Base-by-base conservation (phyloP, 768 basidiomycete species). In the Phlebiopsis flavidoalba region DNA sequence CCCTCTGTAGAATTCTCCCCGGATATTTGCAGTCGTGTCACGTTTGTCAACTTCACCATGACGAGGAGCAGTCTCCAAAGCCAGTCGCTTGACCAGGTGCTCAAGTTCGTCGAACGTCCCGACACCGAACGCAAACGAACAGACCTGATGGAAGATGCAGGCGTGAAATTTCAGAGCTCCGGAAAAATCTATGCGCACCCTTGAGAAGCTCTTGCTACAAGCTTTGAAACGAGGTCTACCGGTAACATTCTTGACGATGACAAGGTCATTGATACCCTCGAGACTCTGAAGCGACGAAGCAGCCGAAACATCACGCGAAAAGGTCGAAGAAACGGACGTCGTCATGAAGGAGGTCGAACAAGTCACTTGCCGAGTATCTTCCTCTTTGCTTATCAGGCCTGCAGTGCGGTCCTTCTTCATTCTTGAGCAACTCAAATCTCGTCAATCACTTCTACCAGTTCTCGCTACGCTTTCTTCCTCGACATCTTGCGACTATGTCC, bases 401-500 rank as follows among this genome's bases (percentile, higher is more conserved):
- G 69, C 94, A 95, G 4, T 97, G 95, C 81, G 96, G 95, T 71
- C 87, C 93, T 0, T 87, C 98, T 47, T 99, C 93, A 84, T 99
- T 99, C 77, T 79, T 99, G 67, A 96, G 98, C 69, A 95, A 98
- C 69, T 82, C 98, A 53, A 89, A 93, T 71, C 81, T 89, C 57
- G 84, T 98, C 77, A 93, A 96, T 70, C 96, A 97, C 75, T 98
- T 98, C 79, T 99, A 99, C 70, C 93, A 98, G 73, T 99, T 99
- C 80, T 98, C 97, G 1, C 82, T 99, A 50, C 88, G 81, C 31
- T 98, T n/a, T 96, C 82, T 99, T 99, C 89, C 83, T 98, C 61
- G 96, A 97, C 71, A 96, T 98, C 69, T 99, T 99, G n/a, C 75
- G 93, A 98, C 75, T 93, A 90, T 67, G 86, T 96, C 60, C 83